Percentiles rank a stretch among this genome's conserved stretches.
Conservation (phyloP, 768 basidiomycete genomes). For the Leucocoprinus leucothites region DNA sequence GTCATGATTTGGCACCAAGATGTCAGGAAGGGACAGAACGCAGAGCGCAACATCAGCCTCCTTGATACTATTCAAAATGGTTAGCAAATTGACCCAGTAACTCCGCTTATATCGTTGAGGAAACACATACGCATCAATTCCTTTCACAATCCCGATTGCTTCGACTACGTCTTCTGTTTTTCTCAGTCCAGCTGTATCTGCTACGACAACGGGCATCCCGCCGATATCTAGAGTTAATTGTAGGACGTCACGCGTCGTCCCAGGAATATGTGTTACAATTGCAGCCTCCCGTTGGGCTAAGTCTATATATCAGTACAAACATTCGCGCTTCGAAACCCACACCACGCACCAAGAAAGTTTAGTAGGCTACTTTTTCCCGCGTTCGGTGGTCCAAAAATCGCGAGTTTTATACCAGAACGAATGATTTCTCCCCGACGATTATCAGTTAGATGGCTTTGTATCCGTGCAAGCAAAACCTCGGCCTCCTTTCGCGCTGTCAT, state of each 20-base stretch:
- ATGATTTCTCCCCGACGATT: conserved; percentile 79
- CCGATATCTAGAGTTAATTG: conserved; percentile 86
- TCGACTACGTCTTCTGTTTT: conserved; percentile 71
- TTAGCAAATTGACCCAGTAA: neutral
- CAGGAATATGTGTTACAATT: conserved; percentile 84
- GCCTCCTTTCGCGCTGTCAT: conserved; percentile 53
- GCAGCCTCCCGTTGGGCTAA: conserved; percentile 84
- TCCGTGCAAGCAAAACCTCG: conserved; percentile 41
- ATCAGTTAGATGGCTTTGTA: conserved; percentile 61
- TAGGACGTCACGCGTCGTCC: conserved; percentile 87
- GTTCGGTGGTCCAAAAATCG: conserved; percentile 92
- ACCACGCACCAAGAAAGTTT: conserved; percentile 71
- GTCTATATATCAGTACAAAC: neutral
- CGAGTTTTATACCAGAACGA: conserved; percentile 75
- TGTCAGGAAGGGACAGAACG: conserved; percentile 68
- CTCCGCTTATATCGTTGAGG: neutral
- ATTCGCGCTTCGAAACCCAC: neutral
- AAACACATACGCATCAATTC: conserved; percentile 55
- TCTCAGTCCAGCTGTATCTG: conserved; percentile 86
- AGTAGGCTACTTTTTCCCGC: conserved; percentile 90
- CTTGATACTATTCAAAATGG: conserved; percentile 44
- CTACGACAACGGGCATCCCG: conserved; percentile 75
- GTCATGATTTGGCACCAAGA: conserved; percentile 19
- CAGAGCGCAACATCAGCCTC: conserved; percentile 74
- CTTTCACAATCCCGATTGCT: conserved; percentile 76